Evolutionary conservation across 2,329 filamentous ascomycete genomes (phyloP), one percentile per base, ranked within the genome.

Genomic region (Botryosphaeria dothidea): DNA sequence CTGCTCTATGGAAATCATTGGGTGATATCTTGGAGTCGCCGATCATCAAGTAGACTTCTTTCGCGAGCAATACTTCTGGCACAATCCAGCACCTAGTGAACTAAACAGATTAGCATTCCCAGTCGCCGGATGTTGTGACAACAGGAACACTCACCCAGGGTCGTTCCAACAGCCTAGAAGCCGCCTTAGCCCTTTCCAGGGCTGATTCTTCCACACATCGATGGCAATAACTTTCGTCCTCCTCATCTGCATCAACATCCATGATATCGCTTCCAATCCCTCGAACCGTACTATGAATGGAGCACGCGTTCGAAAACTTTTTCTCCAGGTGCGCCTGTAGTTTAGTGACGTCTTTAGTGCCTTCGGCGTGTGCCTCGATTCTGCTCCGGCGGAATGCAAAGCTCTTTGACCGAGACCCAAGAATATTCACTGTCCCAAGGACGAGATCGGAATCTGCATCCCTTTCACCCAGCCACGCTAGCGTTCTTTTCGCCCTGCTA

Each of bases 391-490:
- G 29, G 34, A 62, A 62, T 2, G 23, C 21, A 48, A 27, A 38
- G 38, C 25, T 27, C 8, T 51, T 38, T 8, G 43, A 49, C 8
- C 29, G 27, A 6, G 31, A 6, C 0, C 58, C 34, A 13, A 62
- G 19, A 21, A 51, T 51, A 13, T 67, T 48, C 23, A 68, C 36
- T n/a, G 65, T 69, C 4, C 58, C 56, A 2, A 69, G 51, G 3
- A 65, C 62, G 11, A 41, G 23, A n/a, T 63, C 38, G 36, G 66
- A 69, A 15, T 62, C 41, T 1, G 65, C 38, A 6, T 68, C 67
- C 34, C 68, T 66, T 7, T 67, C 56, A 23, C 69, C 69, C n/a
- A 69, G 62, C 69, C 69, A 68, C 3, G 58, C 62, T 1, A 56
- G 19, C 8, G 63, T 61, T 25, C 46, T n/a, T 21, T 21, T 17